phyloP scores from a whole-genome alignment of 140 eudicot species.

The Stevia rebaudiana region DNA sequence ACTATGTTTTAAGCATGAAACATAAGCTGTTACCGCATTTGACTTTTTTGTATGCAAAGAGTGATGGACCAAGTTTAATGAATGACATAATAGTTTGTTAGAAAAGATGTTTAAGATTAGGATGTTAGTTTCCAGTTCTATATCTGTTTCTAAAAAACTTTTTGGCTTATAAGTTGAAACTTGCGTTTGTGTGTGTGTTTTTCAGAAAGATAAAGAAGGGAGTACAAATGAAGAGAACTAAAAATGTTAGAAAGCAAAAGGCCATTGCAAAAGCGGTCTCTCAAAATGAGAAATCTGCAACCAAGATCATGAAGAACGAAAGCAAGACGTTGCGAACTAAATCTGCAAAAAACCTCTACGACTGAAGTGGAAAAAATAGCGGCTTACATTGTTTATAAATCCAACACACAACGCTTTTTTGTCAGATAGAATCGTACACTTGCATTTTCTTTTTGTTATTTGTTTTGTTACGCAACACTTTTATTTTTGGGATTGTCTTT shows the following conservation, averaged over 20 bases:
- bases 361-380: constrained; percentile 23
- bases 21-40: background rate
- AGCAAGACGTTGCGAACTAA: constrained; percentile 63
- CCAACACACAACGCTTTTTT: background rate
- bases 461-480: background rate
- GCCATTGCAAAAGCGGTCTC: constrained; percentile 90
- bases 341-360: constrained; percentile 68
- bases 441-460: background rate
- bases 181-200: background rate
- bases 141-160: background rate
- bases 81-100: background rate
- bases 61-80: too few relatives aligned
- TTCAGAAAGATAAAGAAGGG: constrained; percentile 65
- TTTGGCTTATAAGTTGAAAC: background rate
- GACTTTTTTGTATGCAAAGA: too few relatives aligned
- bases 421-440: background rate
- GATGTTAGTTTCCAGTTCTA: background rate
- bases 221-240: constrained; percentile 80
- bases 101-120: background rate
- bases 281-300: constrained; percentile 47
- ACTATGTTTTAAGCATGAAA: background rate
- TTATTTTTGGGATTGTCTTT: background rate
- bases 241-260: constrained; percentile 62
- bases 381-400: constrained; percentile 15
- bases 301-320: constrained; percentile 54